Evolutionary conservation across 129 eudicot species (phyloP).

Genomic region (Smallanthus sonchifolius): DNA sequence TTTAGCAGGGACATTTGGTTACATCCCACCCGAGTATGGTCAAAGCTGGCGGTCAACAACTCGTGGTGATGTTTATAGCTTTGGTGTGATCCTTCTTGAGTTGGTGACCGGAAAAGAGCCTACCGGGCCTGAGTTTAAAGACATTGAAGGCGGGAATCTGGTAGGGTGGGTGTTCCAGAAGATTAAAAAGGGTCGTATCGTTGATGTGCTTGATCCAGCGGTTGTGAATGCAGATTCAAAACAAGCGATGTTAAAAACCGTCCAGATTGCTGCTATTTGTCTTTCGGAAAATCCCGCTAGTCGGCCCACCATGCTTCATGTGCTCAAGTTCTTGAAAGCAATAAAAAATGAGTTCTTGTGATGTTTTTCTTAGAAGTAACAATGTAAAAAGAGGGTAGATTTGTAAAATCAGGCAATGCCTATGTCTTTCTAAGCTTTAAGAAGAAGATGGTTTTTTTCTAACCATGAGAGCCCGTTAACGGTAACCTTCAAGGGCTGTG

Average conservation of each 20-base stretch:
- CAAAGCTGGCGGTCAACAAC: conserved; percentile 78
- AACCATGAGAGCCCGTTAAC: too few relatives aligned
- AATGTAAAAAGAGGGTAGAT: conserved; percentile 5
- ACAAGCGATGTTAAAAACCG: conserved; percentile 55
- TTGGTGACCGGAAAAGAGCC: conserved; percentile 77
- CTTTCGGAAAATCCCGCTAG: conserved; percentile 54
- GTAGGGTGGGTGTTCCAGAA: conserved; percentile 70
- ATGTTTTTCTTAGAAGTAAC: background rate
- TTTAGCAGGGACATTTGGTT: conserved; percentile 80
- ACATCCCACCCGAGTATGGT: conserved; percentile 77
- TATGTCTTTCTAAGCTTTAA: too few relatives aligned
- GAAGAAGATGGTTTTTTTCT: too few relatives aligned
- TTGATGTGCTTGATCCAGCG: conserved; percentile 61
- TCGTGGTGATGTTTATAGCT: conserved; percentile 73
- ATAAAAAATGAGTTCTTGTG: conserved; percentile 39
- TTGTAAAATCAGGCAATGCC: conserved; percentile 7
- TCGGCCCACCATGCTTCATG: conserved; percentile 70
- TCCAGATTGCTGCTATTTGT: conserved; percentile 60
- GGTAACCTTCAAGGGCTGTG: too few relatives aligned
- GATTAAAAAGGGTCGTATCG: conserved; percentile 49
- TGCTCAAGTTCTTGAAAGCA: conserved; percentile 62
- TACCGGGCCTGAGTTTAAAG: conserved; percentile 71
- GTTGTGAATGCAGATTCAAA: conserved; percentile 64
- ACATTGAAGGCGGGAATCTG: conserved; percentile 69
- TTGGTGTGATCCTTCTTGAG: conserved; percentile 74